These are phyloP conservation scores for Calonectria montana DNA, from an alignment of 2,329 filamentous ascomycete genomes.

Conservation along the genomic window DNA sequence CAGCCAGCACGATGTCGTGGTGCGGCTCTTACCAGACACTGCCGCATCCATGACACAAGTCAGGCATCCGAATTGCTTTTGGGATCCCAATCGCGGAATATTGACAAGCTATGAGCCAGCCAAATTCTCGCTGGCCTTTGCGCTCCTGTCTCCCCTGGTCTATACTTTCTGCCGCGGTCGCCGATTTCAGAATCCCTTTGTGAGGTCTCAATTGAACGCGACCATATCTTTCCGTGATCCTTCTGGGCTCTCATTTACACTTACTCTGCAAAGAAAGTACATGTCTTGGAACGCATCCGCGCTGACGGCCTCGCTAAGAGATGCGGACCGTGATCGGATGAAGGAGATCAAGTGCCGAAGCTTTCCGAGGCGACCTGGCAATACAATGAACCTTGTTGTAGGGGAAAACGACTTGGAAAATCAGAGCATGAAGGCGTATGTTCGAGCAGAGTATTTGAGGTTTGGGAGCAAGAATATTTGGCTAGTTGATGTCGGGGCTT, in stretches of 20 bases:
- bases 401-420: not conserved
- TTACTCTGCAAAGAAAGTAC: not conserved
- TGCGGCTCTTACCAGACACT: not conserved
- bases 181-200: not conserved
- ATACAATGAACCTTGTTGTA: not conserved
- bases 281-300: not conserved
- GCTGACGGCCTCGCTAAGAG: not conserved
- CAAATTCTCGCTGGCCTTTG: not conserved
- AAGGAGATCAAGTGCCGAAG: not conserved
- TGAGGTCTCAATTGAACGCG: not conserved
- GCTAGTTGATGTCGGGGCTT: not conserved
- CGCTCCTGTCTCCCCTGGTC: not conserved
- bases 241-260: not conserved
- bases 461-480: not conserved
- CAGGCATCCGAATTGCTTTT: not conserved
- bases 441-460: not conserved
- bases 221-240: not conserved
- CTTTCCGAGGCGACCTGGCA: not conserved
- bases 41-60: not conserved
- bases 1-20: not conserved
- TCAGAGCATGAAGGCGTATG: not conserved
- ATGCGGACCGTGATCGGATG: not conserved
- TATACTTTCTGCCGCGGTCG: not conserved
- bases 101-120: not conserved
- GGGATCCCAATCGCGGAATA: not conserved